Percentiles rank a stretch among this genome's conserved stretches.
These are phyloP conservation scores for Diplodia sapinea DNA, from an alignment of 2,329 filamentous ascomycete species.

Conservation along the genomic window DNA sequence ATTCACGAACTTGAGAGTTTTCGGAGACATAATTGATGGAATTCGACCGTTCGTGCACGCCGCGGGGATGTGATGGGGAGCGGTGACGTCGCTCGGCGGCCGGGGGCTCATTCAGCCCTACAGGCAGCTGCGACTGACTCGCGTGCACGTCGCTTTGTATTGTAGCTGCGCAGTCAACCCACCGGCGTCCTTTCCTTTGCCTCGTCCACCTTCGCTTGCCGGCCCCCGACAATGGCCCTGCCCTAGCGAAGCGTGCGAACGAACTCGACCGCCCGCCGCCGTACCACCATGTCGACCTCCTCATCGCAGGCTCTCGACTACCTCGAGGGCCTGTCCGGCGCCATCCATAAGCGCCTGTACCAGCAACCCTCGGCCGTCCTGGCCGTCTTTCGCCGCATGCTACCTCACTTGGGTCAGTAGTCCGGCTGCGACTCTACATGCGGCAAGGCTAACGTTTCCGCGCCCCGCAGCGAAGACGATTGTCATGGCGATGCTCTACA, in stretches of 20 bases:
- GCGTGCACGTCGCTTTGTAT: conserved; percentile 1
- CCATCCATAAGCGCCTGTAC: conserved; percentile 89
- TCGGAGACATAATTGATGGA: conserved; percentile 39
- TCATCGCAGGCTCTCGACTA: conserved; percentile 78
- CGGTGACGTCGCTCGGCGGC: conserved; percentile 23
- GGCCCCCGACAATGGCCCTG: conserved; percentile 42
- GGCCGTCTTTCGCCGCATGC: conserved; percentile 96
- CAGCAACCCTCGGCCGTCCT: conserved; percentile 94
- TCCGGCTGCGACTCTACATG: conserved; percentile 1
- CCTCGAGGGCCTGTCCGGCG: conserved; percentile 87
- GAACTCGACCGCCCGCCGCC: conserved; percentile 42
- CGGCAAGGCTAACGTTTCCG: not conserved
- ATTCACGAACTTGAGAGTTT: conserved; percentile 66
- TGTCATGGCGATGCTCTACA: conserved; percentile 94
- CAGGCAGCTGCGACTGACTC: conserved; percentile 10
- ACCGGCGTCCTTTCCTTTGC: not conserved
- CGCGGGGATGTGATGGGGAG: not conserved
- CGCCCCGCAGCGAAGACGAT: conserved; percentile 77
- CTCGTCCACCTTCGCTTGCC: conserved; percentile 24
- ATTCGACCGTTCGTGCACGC: no score
- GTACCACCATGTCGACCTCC: conserved; percentile 59
- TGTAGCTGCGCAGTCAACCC: conserved; percentile 3
- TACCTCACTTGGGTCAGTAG: conserved; percentile 79
- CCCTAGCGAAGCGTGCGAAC: conserved; percentile 32
- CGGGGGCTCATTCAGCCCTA: conserved; percentile 20